Evolutionary conservation across 768 basidiomycete genomes (phyloP).

Genomic region (Russula sp.): DNA sequence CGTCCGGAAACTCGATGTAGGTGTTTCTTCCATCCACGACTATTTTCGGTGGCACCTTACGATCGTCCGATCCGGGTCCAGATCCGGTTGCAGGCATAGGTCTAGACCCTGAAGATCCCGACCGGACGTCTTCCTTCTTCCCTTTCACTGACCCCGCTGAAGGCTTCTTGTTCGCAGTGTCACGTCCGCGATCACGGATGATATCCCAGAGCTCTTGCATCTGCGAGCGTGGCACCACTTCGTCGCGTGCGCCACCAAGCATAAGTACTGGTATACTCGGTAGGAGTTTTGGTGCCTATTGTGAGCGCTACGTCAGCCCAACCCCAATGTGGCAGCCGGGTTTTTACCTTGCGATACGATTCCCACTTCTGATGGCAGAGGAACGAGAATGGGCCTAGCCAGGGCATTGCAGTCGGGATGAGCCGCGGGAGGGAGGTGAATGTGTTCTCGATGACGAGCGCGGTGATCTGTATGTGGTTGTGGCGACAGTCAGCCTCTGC

Average conservation of each 20-base stretch:
- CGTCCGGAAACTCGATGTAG: slow-evolving; percentile 34
- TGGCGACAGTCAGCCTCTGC: neutral
- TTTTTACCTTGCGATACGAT: slow-evolving; percentile 56
- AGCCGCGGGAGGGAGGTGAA: slow-evolving; percentile 81
- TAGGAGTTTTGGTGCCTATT: slow-evolving; percentile 48
- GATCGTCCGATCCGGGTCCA: slow-evolving; percentile 1
- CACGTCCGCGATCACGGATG: slow-evolving; percentile 36
- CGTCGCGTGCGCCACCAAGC: slow-evolving; percentile 70
- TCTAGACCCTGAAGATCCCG: neutral
- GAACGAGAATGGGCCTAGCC: slow-evolving; percentile 70
- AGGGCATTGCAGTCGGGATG: slow-evolving; percentile 76
- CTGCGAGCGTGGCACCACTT: slow-evolving; percentile 70
- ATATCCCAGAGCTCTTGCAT: slow-evolving; percentile 74
- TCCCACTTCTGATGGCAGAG: slow-evolving; percentile 90
- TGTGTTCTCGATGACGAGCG: slow-evolving; percentile 89
- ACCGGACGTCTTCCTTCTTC: neutral
- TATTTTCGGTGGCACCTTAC: slow-evolving; percentile 17
- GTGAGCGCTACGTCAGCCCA: neutral
- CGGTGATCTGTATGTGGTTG: slow-evolving; percentile 52
- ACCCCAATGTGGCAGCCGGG: slow-evolving; percentile 33
- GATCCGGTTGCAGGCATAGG: neutral
- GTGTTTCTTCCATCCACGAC: slow-evolving; percentile 28
- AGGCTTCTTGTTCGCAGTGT: slow-evolving; percentile 5
- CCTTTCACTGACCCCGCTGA: neutral
- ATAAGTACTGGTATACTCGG: slow-evolving; percentile 71